Evolutionary conservation across 108 stramenopile species (phyloP), one percentile per base, ranked within the genome.

Genomic region (Phaeodactylum tricornutum): DNA sequence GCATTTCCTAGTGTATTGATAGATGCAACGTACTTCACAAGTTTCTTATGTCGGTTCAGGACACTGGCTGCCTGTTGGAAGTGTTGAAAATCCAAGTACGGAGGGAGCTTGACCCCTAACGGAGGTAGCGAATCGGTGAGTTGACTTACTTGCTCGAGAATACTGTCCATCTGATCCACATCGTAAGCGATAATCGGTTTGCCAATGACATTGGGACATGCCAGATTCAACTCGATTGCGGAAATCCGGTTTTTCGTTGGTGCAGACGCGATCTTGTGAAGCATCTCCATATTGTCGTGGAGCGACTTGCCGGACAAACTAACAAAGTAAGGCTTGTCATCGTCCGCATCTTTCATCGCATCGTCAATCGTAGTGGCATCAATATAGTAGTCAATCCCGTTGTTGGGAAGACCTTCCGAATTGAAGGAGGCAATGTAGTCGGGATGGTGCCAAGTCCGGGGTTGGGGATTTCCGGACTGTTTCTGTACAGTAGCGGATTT

Each of bases 171-270:
- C 62, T 94, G 93, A 4, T 76, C 84, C 64, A 90, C 84, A 44
- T 94, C 93, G 63, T 91, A 94, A 20, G 83, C 93, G 43, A 94
- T 84, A 26, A 86, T 91, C 12, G 93, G 93, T 50, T 94, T 90
- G 2, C 93, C 93, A 44, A 88, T 83, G n/a, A 94, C 71, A 53
- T 94, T 94, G 24, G 93, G 88, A 67, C 93, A 94, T 16, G 93
- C 93, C 40, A 94, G 55, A 59, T 94, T 94, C 48, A 94, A 57
- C 59, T 94, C 93, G 19, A 94, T 69, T 16, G 65, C 67, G 9
- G 80, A 56, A 37, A 90, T 83, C 6, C 54, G 66, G n/a, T 52
- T 39, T 9, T 52, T 16, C 16, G 40, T 37, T 17, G 64, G 50
- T 20, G 46, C 52, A 6, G 57, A 47, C n/a, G 62, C 47, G 47